Conservation (phyloP, 768 basidiomycete species). For the Trametes elegans region DNA sequence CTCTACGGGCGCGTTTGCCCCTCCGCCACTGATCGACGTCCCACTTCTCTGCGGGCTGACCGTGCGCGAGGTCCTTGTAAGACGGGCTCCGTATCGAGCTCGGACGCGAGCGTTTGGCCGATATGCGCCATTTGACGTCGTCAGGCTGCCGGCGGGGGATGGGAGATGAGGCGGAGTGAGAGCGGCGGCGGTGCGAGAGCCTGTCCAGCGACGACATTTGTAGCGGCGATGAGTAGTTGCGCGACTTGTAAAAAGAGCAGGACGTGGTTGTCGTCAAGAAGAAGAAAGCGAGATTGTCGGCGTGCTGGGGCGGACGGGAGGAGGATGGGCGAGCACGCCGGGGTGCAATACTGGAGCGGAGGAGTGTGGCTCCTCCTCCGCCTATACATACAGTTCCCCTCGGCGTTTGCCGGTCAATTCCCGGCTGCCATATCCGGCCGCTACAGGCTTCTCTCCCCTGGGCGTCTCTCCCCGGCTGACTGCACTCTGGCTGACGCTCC, state of each 20-base stretch:
- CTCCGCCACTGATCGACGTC: slow-evolving; percentile 53
- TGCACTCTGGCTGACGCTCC: background rate
- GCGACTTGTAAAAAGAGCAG: background rate
- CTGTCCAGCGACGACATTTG: slow-evolving; percentile 36
- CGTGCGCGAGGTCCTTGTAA: slow-evolving; percentile 32
- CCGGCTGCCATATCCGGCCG: slow-evolving; percentile 4
- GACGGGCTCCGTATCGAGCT: slow-evolving; percentile 35
- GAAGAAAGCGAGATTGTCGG: background rate
- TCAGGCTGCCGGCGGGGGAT: slow-evolving; percentile 35
- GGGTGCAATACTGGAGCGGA: slow-evolving; percentile 1
- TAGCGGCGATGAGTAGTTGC: slow-evolving; percentile 7
- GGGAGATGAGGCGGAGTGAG: slow-evolving; percentile 48
- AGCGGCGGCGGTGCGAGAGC: slow-evolving; percentile 46
- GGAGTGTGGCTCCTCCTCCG: slow-evolving; percentile 3
- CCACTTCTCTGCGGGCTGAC: slow-evolving; percentile 41
- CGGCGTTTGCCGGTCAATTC: slow-evolving; percentile 8
- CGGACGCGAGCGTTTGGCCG: slow-evolving; percentile 52
- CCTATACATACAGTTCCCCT: slow-evolving; percentile 13
- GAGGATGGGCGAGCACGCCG: background rate
- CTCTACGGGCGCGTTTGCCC: slow-evolving; percentile 53
- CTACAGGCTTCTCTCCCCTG: background rate
- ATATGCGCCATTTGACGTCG: slow-evolving; percentile 41
- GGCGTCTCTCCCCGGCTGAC: background rate
- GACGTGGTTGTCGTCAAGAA: background rate
- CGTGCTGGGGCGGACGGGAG: background rate